Evolutionary conservation across 805 yeast species (phyloP), one percentile per base, ranked within the genome.

Genomic region (Saturnispora besseyi): DNA sequence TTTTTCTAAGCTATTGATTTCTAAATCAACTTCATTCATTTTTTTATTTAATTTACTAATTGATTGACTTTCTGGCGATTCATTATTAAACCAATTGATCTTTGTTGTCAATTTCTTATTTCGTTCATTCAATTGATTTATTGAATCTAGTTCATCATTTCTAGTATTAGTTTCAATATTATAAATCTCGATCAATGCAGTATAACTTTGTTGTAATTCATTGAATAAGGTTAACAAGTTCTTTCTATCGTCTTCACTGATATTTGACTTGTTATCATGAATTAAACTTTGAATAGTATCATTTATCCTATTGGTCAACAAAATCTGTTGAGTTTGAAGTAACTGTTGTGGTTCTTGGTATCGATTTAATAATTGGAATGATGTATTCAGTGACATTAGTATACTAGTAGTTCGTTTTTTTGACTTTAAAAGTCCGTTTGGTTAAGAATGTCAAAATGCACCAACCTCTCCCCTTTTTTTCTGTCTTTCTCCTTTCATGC

Each of bases 121-220:
- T 77, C 79, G 73, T 10, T 55, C 54, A 31, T 59, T 57, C 48
- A 78, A 71, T 28, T 40, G 28, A 9, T 36, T 12, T 15, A 41
- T 33, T 10, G 41, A 6, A 2, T 44, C 36, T 10, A 36, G 41
- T n/a, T 48, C 42, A 4, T 30, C 24, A 5, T 33, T 15, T 30
- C 58, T 61, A 26, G 40, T n/a, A 7, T 55, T 29, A 18, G 22
- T 58, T 37, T 75, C 78, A 2, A 66, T 59, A 3, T 59, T 51
- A 58, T 77, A 77, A 2, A 76, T 60, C 57, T 78, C 82, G 48
- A 65, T 63, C 56, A 76, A 66, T 5, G 77, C 70, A 46, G 69
- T 68, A 51, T 70, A 67, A 48, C 65, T 66, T 46, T 73, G 74
- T 7, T 72, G 66, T n/a, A 77, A 53, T 50, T 70, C 71, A 4